Evolutionary conservation across 2,329 filamentous ascomycete species (phyloP).

Genomic region (Penicillium sp.): DNA sequence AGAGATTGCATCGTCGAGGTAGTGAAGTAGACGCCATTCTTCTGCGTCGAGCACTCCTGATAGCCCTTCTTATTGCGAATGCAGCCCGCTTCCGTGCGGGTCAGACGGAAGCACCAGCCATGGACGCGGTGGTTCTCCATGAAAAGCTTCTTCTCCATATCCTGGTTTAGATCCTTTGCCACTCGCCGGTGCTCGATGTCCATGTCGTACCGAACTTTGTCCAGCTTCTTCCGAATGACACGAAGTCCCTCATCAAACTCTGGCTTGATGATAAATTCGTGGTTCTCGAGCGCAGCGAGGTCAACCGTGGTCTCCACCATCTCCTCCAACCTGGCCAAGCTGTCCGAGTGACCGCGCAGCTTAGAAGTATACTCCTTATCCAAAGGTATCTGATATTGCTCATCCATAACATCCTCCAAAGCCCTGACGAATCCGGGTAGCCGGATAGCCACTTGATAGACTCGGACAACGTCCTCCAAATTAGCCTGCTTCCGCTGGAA

Average conservation of each 20-base stretch:
- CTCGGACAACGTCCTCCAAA: conserved; percentile 91
- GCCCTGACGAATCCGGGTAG: conserved; percentile 88
- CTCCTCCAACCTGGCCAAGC: conserved; percentile 83
- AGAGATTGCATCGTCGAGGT: conserved; percentile 78
- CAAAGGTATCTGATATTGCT: conserved; percentile 83
- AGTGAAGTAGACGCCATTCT: conserved; percentile 98
- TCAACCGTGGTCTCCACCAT: conserved; percentile 99
- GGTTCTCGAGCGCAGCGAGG: conserved; percentile 89
- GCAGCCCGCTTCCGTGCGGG: conserved; percentile 83
- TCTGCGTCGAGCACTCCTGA: conserved; percentile 95
- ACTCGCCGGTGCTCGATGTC: conserved; percentile 76
- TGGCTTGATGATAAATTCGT: conserved; percentile 98
- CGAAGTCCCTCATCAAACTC: conserved; percentile 91
- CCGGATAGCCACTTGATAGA: conserved; percentile 92
- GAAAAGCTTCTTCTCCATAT: conserved; percentile 98
- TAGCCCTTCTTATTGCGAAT: conserved; percentile 91
- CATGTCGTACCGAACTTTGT: conserved; percentile 81
- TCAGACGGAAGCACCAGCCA: conserved; percentile 94
- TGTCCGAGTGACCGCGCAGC: conserved; percentile 74
- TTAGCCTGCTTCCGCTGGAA: conserved; percentile 92
- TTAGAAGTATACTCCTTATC: conserved; percentile 87
- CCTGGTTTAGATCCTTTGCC: conserved; percentile 80
- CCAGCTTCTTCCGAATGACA: conserved; percentile 87
- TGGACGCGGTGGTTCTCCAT: conserved; percentile 95
- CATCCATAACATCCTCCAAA: conserved; percentile 92